Evolutionary conservation across 2,329 filamentous ascomycete species (phyloP), one percentile per base, ranked within the genome.

Genomic region (Arthrobotrys iridis): DNA sequence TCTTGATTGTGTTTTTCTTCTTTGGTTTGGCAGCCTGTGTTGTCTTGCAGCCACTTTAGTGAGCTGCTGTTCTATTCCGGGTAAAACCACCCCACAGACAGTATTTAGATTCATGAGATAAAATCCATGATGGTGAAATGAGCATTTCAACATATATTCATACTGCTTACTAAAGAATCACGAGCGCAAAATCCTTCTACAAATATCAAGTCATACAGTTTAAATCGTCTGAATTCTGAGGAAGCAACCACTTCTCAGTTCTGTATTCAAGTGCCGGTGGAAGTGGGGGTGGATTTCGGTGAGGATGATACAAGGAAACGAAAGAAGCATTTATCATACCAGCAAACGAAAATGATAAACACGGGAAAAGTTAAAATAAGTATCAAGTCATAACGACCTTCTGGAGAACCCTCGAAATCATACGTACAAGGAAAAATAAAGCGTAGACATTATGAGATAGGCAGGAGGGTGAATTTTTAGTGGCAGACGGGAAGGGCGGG

Each of bases 341-440:
- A 24, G 13, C 37, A 26, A 41, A 48, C n/a, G 37, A 24, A 57
- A 62, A 60, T 15, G 26, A 40, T 8, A 20, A 45, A 57, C n/a
- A 73, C 48, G 20, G n/a, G 22, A 35, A 20, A 43, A 33, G 48
- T 37, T 41, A 64, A 64, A 35, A 59, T 46, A 35, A 35, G 30
- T 35, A 46, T 22, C 18, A 37, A 63, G 50, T 37, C 18, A 37
- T 50, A 50, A 57, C 20, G 40, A 63, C 40, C 68, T 43, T 70
- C 43, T 60, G 57, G 4, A 65, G 66, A 59, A 52, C 60, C 26
- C 46, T 40, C 43, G 50, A 55, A 73, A 55, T 22, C 46, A 59
- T 65, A 60, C 60, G 60, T 66, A 73, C 50, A 66, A 41, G 59
- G 26, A 63, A 64, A 55, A 50, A 67, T 24, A 45, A 24, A 22